phyloP scores from a whole-genome alignment of 1,284 basidiomycete genomes.

The Apiotrichum laibachii region DNA sequence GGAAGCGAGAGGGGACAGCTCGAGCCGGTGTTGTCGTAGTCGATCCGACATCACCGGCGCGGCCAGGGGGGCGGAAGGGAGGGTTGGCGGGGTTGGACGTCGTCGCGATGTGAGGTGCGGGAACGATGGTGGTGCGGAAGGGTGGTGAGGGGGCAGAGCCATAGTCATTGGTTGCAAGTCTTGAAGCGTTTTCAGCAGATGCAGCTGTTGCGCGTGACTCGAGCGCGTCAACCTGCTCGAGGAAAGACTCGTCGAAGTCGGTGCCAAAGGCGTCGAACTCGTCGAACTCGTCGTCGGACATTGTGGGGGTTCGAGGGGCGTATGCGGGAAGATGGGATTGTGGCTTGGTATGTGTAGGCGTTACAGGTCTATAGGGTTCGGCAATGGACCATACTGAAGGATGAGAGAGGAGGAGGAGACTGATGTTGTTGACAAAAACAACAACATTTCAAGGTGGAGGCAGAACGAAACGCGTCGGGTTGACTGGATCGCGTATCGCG shows the following conservation, averaged over 20 bases:
- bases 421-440: too few relatives aligned
- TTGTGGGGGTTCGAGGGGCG: not conserved
- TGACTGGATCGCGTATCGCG: too few relatives aligned
- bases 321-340: not conserved
- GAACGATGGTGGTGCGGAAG: not conserved
- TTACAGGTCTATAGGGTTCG: too few relatives aligned
- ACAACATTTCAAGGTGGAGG: not conserved
- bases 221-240: conserved; percentile 41
- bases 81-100: conserved; percentile 5
- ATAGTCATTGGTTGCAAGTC: not conserved
- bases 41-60: not conserved
- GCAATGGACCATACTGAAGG: not conserved
- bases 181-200: too few relatives aligned
- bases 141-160: not conserved
- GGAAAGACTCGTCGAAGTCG: conserved; percentile 43
- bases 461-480: not conserved
- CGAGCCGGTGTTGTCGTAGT: not conserved
- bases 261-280: conserved; percentile 22
- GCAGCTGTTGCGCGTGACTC: conserved; percentile 24
- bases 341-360: not conserved
- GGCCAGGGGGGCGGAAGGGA: not conserved
- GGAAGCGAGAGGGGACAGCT: conserved; percentile 12
- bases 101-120: not conserved
- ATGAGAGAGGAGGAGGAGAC: not conserved
- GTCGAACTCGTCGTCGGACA: conserved; percentile 19